Evolutionary conservation across 352 stramenopile genomes (phyloP), one percentile per base, ranked within the genome.

Genomic region (Globisporangium barbulae): DNA sequence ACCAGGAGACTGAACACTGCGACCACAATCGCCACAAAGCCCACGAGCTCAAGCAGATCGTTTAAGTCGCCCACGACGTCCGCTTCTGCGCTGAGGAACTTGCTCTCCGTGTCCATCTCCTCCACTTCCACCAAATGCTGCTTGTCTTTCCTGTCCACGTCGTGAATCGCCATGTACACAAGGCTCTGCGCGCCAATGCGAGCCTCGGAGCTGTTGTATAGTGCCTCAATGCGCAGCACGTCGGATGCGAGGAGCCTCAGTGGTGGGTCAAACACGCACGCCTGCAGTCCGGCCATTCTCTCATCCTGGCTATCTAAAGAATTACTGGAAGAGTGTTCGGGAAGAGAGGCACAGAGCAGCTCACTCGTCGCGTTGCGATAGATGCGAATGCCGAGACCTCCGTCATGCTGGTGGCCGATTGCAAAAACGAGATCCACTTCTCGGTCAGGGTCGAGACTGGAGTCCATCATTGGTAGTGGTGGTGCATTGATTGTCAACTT

Each of bases 171-270:
- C 45, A 64, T 17, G 45, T 57, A 57, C 48, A 59, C 22, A 21
- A 64, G 19, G 35, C 59, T 64, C 48, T 59, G 45, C 13, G n/a
- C 59, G 17, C 59, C 59, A 10, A 59, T 59, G 59, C 22, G 59
- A 25, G 59, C 59, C 35, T 64, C 33, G 3, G 47, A 64, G 47
- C 21, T 64, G 19, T 64, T 47, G 25, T 59, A 64, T 22, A 59
- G 45, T 15, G 47, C 59, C 22, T 64, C 59, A 15, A 64, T 64
- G 31, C 59, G 59, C 13, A 64, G 22, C 3, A 59, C 19, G 17
- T 57, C 35, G 22, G 45, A 59, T 4, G 47, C 45, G 2, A 47
- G 47, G 5, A 64, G 45, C 5, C 47, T 17, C 22, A 21, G 21
- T 1, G 47, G 45, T 15, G 59, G 45, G 3, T 59, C 59, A 47